Evolutionary conservation across 1,284 basidiomycete species (phyloP), one percentile per base, ranked within the genome.

Genomic region (Neonothopanus nambi): DNA sequence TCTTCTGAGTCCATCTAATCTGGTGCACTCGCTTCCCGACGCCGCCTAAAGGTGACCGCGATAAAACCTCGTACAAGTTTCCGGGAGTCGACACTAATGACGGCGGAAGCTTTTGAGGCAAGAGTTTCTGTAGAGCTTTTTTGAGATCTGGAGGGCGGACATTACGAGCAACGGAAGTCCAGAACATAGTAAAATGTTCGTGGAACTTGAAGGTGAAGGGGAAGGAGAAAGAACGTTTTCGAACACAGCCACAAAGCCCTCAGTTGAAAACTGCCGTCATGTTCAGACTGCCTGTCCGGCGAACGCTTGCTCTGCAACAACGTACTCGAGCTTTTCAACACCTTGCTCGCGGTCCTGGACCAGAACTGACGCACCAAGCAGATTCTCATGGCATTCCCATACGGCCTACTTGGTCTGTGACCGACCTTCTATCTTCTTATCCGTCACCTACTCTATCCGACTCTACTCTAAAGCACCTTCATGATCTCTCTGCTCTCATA

Each of bases 341-440:
- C 12, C 56, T 41, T 45, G 24, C 47, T 13, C n/a, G 28, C n/a
- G 20, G 28, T 43, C 21, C 42, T 43, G 15, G 36, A 52, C 35
- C 46, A 48, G 40, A 58, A 33, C 20, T 46, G 20, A 56, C 63
- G 17, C 33, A 46, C 41, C 65, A 70, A 23, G 75, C 77, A 2
- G 87, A 89, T 60, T 67, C 73, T 11, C 78, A 71, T 54, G 85
- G 81, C 15, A 80, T 91, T 52, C 89, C 89, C 12, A 54, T 75
- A 0, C 65, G 69, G 45, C 82, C 89, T 20, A 84, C 84, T 1
- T 92, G 89, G 89, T 92, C 89, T 46, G 82, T 92, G 44, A 77
- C 84, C 63, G 71, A 83, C 45, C 77, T 92, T 3, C 67, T 91
- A 3, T 84, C 85, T 8, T 90, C 89, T 5, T 91, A 90, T 63